phyloP scores from a whole-genome alignment of 148 eudicot genomes.

The Beta vulgaris region DNA sequence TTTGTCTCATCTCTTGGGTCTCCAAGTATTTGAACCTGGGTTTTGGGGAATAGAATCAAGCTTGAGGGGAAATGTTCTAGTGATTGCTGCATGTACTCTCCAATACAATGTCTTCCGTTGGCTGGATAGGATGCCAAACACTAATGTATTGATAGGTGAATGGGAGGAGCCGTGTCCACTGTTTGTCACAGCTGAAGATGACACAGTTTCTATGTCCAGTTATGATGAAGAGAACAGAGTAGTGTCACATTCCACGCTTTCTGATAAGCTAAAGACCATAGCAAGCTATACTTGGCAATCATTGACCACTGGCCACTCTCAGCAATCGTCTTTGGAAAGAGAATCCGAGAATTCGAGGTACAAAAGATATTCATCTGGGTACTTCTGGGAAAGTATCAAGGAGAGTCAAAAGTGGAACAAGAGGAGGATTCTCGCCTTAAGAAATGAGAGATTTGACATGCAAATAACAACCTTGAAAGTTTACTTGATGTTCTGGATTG shows the following conservation, averaged over 20 bases:
- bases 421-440: slow-evolving; percentile 63
- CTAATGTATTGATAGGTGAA: slow-evolving; percentile 37
- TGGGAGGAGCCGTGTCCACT: slow-evolving; percentile 97
- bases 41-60: slow-evolving; percentile 91
- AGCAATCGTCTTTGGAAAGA: slow-evolving; percentile 30
- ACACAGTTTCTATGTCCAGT: slow-evolving; percentile 31
- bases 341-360: slow-evolving; percentile 33
- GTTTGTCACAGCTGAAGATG: slow-evolving; percentile 59
- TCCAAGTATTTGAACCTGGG: slow-evolving; percentile 58
- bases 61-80: slow-evolving; percentile 81
- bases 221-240: slow-evolving; percentile 45
- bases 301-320: slow-evolving; percentile 27
- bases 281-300: slow-evolving; percentile 57
- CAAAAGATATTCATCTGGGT: slow-evolving; percentile 50
- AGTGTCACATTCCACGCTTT: slow-evolving; percentile 27
- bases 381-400: slow-evolving; percentile 71
- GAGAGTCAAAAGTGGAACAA: slow-evolving; percentile 95
- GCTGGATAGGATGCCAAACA: slow-evolving; percentile 69
- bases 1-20: slow-evolving; percentile 64
- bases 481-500: slow-evolving; percentile 90
- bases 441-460: slow-evolving; percentile 85
- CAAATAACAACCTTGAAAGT: slow-evolving; percentile 79
- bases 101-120: slow-evolving; percentile 92
- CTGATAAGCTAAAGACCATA: slow-evolving; percentile 28
- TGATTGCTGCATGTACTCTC: slow-evolving; percentile 88